Base-by-base conservation (phyloP, 495 filamentous ascomycete species). In the Trypethelium eluteriae region DNA sequence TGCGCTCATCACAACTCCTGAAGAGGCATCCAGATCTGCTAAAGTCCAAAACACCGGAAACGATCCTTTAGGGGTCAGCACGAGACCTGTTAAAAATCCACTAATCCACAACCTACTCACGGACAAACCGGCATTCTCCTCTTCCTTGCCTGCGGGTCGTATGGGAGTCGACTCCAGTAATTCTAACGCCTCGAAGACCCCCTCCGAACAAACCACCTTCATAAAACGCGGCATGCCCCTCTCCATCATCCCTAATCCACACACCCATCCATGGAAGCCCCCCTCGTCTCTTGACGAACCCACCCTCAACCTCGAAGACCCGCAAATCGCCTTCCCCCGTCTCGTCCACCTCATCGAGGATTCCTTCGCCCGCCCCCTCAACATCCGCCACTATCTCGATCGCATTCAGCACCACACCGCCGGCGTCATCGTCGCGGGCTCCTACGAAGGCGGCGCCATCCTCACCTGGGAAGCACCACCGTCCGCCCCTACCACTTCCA, bases 31-130 rank as follows among this genome's bases (percentile, higher is more conserved):
- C 41, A 86, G 85, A 67, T 84, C 84, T 44, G 79, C 84, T 39
- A 74, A 78, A 62, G 50, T 73, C 50, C 39, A 79, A 53, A 41
- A 74, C 74, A 66, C 78, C 66, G 74, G 81, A 66, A 70, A 78
- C 10, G 70, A 76, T 38, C 72, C 85, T 39, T 76, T 85, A 1
- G 85, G 84, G 59, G 89, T 92, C 1, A 84, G 85, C 57, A 92
- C 91, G 0, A 83, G 91, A 67, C 82, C 85, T 62, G 87, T 88
- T 73, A 86, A 89, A 69, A 98, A 99, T 72, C 92, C 93, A 1
- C 82, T 99, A 11, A 97, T 99, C 64, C 94, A 98, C 76, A 98
- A 95, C 70, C 87, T 98, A 7, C 83, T 99, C 18, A 99, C 94
- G 16, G 93, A 99, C 76, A 93, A 96, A 73, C 94, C 94, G 1